Base-by-base conservation (phyloP, 2,329 filamentous ascomycete genomes). In the Westerdykella aurantiaca region DNA sequence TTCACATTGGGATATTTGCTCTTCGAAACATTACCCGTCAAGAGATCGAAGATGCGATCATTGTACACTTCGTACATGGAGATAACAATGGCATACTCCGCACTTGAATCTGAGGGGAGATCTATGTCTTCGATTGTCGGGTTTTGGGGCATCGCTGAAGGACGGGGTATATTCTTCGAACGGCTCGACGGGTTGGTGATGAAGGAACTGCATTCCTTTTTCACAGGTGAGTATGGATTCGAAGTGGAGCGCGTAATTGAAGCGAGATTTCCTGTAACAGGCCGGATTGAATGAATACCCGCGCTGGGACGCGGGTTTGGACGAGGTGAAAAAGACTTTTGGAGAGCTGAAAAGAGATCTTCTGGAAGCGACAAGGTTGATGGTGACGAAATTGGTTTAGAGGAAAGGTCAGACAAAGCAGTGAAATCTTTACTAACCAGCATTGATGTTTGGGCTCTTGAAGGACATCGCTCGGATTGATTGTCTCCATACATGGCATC, bases 31-130 rank as follows among this genome's bases (percentile, higher is more conserved):
- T 79, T 77, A 0, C 76, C 74, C 0, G 85, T 86, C 1, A 98
- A 74, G 0, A 98, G 80, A 59, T 98, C 93, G 64, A 94, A 97
- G 53, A 98, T 97, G 31, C 90, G 83, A 69, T 98, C 91, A 61
- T 98, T 98, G 72, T 98, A 96, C 1, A 98, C 91, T 67, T 98
- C 93, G 68, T 97, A 97, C 90, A 98, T 98, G 42, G 89, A 95
- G 17, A 98, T 77, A 10, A 98, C 73, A 42, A 98, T 82, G 4
- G 86, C 85, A 56, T 96, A 96, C 55, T 95, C 88, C 43, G 84
- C 80, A 16, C 78, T 78, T 1, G 76, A 73, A 49, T 90, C 85
- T 38, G 81, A 73, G 0, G 80, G 75, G 0, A 94, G 75, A 4
- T 77, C 72, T 35, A 95, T 73, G 41, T 82, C 75, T 66, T 82